A percentile compares a stretch with the other conserved stretches of the same genome.
phyloP scores from a whole-genome alignment of 352 stramenopile genomes.

The Phytopythium vexans region DNA sequence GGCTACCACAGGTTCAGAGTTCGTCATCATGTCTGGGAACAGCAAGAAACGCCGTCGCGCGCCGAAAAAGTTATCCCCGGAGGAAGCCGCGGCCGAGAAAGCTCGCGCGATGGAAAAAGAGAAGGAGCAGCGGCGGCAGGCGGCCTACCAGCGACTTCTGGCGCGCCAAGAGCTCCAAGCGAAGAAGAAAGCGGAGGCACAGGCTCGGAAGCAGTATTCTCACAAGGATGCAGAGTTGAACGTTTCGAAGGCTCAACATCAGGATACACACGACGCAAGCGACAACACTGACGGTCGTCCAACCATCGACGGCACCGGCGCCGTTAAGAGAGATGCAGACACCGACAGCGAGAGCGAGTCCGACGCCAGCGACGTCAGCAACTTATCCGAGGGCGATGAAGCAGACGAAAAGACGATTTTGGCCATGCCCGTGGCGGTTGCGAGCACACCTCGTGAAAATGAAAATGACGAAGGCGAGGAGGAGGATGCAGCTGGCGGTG shows the following conservation, averaged over 20 bases:
- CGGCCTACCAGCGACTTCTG: constrained; percentile 56
- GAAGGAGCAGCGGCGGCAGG: constrained; percentile 41
- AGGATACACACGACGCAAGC: no score
- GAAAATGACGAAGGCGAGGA: constrained; percentile 8
- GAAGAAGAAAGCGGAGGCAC: constrained; percentile 31
- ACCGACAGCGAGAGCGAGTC: constrained; percentile 31
- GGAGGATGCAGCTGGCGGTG: not conserved
- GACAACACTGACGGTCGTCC: no score
- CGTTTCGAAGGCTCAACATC: no score
- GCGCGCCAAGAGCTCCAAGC: constrained; percentile 53
- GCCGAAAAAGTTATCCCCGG: constrained; percentile 23
- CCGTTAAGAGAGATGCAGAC: not conserved
- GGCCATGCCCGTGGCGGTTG: constrained; percentile 28
- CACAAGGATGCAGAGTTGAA: no score
- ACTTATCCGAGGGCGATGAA: constrained; percentile 61
- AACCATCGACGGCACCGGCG: not conserved
- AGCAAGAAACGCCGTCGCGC: constrained; percentile 24
- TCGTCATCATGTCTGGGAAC: constrained; percentile 44
- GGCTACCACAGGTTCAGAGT: constrained; percentile 10
- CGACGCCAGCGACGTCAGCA: constrained; percentile 62
- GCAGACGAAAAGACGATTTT: constrained; percentile 53
- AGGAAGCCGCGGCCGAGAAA: constrained; percentile 22
- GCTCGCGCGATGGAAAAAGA: constrained; percentile 32
- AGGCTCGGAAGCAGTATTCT: constrained; percentile 1
- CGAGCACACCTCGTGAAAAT: not conserved